A percentile compares a stretch with the other conserved stretches of the same genome.
These are phyloP conservation scores for Emmonsiellopsis sp. DNA, from an alignment of 2,329 filamentous ascomycete genomes.

Conservation along the genomic window DNA sequence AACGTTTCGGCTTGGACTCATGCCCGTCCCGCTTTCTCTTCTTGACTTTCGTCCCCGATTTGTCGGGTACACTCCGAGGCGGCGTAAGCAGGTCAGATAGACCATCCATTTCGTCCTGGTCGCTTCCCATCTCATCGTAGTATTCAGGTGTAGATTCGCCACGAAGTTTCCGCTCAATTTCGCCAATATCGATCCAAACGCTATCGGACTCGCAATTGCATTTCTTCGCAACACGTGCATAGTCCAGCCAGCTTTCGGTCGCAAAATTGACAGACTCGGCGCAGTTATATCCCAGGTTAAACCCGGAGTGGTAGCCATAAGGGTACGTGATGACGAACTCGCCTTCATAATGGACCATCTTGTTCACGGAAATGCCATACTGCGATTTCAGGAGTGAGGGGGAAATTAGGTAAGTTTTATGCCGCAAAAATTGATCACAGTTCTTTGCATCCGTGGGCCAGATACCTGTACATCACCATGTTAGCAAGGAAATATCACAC, in stretches of 20 bases:
- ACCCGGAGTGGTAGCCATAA: constrained; percentile 96
- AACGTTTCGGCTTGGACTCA: constrained; percentile 63
- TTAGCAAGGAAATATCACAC: not conserved
- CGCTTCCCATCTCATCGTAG: constrained; percentile 48
- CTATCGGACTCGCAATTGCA: constrained; percentile 96
- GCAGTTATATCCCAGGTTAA: constrained; percentile 97
- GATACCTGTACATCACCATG: constrained; percentile 41
- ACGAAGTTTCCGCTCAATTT: constrained; percentile 87
- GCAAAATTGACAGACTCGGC: constrained; percentile 98
- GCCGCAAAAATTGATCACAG: constrained; percentile 89
- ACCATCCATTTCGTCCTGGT: constrained; percentile 47
- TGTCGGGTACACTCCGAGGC: constrained; percentile 63
- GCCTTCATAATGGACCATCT: constrained; percentile 86
- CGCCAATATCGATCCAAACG: constrained; percentile 94
- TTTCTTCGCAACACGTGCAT: constrained; percentile 90
- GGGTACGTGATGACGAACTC: constrained; percentile 98
- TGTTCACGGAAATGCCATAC: constrained; percentile 94
- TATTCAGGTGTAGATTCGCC: constrained; percentile 60
- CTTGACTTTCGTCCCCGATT: constrained; percentile 49
- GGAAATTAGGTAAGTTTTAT: constrained; percentile 96
- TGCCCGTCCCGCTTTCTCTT: constrained; percentile 60
- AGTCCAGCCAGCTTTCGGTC: constrained; percentile 87
- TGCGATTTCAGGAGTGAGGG: constrained; percentile 77
- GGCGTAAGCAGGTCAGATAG: constrained; percentile 68
- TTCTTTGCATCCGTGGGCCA: constrained; percentile 94